phyloP scores from a whole-genome alignment of 2,329 filamentous ascomycete species.

The Aspergillus puulaauensis region DNA sequence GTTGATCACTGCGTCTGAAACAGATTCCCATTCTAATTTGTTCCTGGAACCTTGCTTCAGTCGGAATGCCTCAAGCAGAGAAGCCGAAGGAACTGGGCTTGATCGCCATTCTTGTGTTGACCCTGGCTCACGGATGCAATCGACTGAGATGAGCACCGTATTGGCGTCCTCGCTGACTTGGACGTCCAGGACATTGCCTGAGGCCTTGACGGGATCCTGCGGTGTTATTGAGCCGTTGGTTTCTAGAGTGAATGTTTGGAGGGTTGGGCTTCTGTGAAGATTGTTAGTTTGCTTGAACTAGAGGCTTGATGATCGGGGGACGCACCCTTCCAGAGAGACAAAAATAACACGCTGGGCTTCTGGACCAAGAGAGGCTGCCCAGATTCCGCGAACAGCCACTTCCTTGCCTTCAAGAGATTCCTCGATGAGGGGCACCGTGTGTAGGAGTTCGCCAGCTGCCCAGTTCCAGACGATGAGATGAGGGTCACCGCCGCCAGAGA shows the following conservation, averaged over 20 bases:
- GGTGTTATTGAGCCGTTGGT: constrained; percentile 51
- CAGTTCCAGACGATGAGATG: constrained; percentile 82
- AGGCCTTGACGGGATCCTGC: constrained; percentile 53
- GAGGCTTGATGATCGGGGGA: not conserved
- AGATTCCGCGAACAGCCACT: constrained; percentile 54
- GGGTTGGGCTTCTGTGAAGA: constrained; percentile 61
- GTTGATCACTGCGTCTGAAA: constrained; percentile 19
- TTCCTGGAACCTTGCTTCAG: constrained; percentile 18
- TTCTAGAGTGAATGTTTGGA: constrained; percentile 66
- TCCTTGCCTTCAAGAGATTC: constrained; percentile 23
- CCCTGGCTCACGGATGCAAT: constrained; percentile 52
- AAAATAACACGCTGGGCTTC: constrained; percentile 38
- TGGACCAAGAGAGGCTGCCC: constrained; percentile 33
- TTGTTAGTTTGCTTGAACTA: constrained; percentile 24
- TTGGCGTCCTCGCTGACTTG: constrained; percentile 28
- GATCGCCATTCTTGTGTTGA: constrained; percentile 47
- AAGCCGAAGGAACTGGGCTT: constrained; percentile 17
- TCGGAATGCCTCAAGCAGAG: constrained; percentile 33
- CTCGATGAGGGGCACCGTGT: constrained; percentile 30
- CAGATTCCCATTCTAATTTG: constrained; percentile 26
- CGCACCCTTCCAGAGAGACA: constrained; percentile 61
- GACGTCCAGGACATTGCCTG: constrained; percentile 67
- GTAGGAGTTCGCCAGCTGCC: constrained; percentile 46
- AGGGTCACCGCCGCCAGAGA: constrained; percentile 86
- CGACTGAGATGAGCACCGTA: constrained; percentile 52